phyloP scores from a whole-genome alignment of 805 yeast species.

The Barnettozyma vustinii region DNA sequence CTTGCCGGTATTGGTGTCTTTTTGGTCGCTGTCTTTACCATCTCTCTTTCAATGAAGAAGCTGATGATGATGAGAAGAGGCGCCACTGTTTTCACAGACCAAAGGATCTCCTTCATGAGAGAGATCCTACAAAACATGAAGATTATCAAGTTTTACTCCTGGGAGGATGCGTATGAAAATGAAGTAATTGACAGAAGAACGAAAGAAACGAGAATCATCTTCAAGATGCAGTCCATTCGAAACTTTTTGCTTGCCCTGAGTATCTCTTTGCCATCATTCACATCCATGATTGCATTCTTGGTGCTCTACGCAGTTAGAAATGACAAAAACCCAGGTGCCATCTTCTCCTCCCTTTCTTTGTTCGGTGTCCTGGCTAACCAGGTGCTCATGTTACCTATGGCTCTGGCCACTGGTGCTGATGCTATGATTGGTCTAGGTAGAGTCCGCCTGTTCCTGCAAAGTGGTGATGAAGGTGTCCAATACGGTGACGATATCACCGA shows the following conservation, averaged over 20 bases:
- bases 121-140: slow-evolving; percentile 59
- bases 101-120: slow-evolving; percentile 54
- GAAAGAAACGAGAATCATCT: slow-evolving; percentile 52
- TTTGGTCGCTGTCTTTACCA: slow-evolving; percentile 39
- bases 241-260: slow-evolving; percentile 48
- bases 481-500: slow-evolving; percentile 36
- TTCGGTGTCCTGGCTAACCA: slow-evolving; percentile 59
- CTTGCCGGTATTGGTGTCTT: slow-evolving; percentile 60
- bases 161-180: slow-evolving; percentile 73
- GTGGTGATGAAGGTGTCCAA: slow-evolving; percentile 33
- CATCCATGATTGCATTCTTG: slow-evolving; percentile 51
- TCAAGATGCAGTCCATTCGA: slow-evolving; percentile 55
- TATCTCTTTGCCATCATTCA: slow-evolving; percentile 41
- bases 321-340: slow-evolving; percentile 48
- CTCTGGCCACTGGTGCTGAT: slow-evolving; percentile 63
- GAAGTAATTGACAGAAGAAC: slow-evolving; percentile 47
- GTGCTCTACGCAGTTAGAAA: slow-evolving; percentile 34
- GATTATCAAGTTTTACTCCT: slow-evolving; percentile 75
- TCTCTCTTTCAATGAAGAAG: slow-evolving; percentile 39
- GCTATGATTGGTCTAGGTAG: slow-evolving; percentile 58
- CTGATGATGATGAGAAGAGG: slow-evolving; percentile 47
- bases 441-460: slow-evolving; percentile 46
- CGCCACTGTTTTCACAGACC: slow-evolving; percentile 59
- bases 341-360: slow-evolving; percentile 66
- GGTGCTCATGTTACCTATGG: slow-evolving; percentile 65